Evolutionary conservation across 495 filamentous ascomycete species (phyloP), one percentile per base, ranked within the genome.

Genomic region (Schizothecium vesticola): DNA sequence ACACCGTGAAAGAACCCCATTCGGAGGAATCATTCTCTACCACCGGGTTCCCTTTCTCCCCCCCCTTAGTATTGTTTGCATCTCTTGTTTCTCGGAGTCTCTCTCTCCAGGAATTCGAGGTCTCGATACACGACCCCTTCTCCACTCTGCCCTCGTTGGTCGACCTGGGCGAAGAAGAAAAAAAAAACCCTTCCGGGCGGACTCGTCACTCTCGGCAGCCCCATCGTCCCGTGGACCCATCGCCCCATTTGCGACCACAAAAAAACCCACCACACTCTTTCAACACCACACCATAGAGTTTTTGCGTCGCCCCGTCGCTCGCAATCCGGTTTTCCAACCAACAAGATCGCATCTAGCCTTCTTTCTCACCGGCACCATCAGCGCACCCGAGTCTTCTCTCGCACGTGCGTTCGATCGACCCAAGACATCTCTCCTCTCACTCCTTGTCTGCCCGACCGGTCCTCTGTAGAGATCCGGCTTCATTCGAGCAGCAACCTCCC

Each of bases 401-500:
- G 43, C 43, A 8, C 43, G 43, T 51, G 43, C 43, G 43, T 51
- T 51, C 43, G 43, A 51, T 51, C 43, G 43, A 51, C 43, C 19
- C 19, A n/a, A 16, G 19, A 16, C 43, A 13, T 16, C 36, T 51
- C 43, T 51, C 43, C 43, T 13, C 43, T 68, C 67, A 33, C 63
- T 67, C 69, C 70, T 74, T 70, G 68, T 69, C 72, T 67, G 67
- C 70, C 65, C 72, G 65, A 67, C 67, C 65, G 61, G 66, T 74
- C 77, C 74, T 68, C 75, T 78, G 63, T 76, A 19, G 76, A 77
- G 62, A 79, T 77, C 76, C 75, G 75, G 69, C 76, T n/a, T 60
- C 60, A 63, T 65, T 69, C 68, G 61, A 65, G 62, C 25, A 23
- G 36, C 65, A 59, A 55, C 67, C 31, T 67, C 55, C 66, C 64